Conservation (phyloP, 257 asterid species). For the Petunia secreta region DNA sequence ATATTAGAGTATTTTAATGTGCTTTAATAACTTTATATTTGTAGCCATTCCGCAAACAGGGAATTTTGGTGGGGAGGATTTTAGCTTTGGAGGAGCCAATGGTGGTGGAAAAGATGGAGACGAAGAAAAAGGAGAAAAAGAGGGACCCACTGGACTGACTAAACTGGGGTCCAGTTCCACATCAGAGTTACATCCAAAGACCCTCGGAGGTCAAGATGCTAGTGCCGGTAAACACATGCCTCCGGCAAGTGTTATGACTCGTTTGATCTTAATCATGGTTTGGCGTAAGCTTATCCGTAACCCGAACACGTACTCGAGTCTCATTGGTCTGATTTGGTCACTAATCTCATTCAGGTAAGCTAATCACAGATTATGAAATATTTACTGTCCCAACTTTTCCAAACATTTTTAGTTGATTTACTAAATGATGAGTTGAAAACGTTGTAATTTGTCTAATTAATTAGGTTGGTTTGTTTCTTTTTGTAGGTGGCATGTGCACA, state of each 20-base stretch:
- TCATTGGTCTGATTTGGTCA: conserved; percentile 91
- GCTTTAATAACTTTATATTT: background rate
- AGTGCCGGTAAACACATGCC: conserved; percentile 81
- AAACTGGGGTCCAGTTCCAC: conserved; percentile 61
- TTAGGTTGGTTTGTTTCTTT: background rate
- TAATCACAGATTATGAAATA: background rate
- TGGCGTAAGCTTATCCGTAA: conserved; percentile 99
- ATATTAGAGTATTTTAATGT: background rate
- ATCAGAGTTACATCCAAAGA: conserved; percentile 54
- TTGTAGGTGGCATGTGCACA: conserved; percentile 83
- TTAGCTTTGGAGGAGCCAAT: conserved; percentile 54
- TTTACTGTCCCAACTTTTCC: background rate
- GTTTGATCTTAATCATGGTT: conserved; percentile 94
- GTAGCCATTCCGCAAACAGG: conserved; percentile 59
- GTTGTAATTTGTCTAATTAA: background rate
- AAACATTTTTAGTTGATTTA: background rate
- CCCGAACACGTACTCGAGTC: conserved; percentile 97
- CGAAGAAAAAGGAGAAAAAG: conserved; percentile 65
- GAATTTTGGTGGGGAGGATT: conserved; percentile 62
- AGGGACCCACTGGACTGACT: conserved; percentile 51
- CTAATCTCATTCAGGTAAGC: conserved; percentile 67
- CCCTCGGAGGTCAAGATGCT: conserved; percentile 42
- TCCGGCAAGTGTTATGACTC: conserved; percentile 97
- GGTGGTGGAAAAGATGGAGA: conserved; percentile 62
- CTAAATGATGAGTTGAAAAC: conserved; percentile 18